Evolutionary conservation across 495 filamentous ascomycete genomes (phyloP), one percentile per base, ranked within the genome.

Genomic region (Mycothermus thermophilus): DNA sequence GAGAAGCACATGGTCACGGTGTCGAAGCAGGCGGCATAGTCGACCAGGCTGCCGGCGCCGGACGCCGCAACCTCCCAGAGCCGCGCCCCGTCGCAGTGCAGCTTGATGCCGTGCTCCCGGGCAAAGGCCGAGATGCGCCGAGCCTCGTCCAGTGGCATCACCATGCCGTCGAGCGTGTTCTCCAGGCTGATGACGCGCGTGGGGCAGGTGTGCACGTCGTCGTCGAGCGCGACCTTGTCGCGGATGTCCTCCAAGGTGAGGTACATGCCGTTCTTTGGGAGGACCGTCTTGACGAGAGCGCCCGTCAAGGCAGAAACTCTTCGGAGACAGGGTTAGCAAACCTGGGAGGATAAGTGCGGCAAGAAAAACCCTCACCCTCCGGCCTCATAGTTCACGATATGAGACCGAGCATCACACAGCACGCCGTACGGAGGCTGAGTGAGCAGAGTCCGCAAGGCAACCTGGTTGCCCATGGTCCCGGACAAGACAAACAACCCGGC

Each of bases 401-500:
- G 81, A 0, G 67, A 63, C 6, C 77, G 65, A 38, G 67, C 54
- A 46, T 87, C 80, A 40, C 72, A 74, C 17, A 90, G 58, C 3
- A 90, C 66, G 9, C 69, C 66, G 52, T 86, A 71, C 0, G 82
- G 82, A 3, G 81, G 80, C 34, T 77, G 76, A 0, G 56, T 64
- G 18, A 90, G 66, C 36, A 80, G 67, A 1, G 78, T 59, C 5
- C 80, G 71, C 12, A 90, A 47, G 10, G 70, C 72, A 36, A 90
- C 58, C 44, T 86, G 80, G 58, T 90, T 90, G 22, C 79, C 88
- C 83, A 93, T 92, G 12, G 88, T 94, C 3, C 88, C 88, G 0
- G 79, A 86, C 31, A 90, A 63, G 15, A 93, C 84, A 27, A 94
- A 72, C 0, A 87, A 62, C 0, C 70, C 76, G 20, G 74, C 75